Evolutionary conservation across 108 stramenopile genomes (phyloP).

Genomic region (Epithemia pelagica): DNA sequence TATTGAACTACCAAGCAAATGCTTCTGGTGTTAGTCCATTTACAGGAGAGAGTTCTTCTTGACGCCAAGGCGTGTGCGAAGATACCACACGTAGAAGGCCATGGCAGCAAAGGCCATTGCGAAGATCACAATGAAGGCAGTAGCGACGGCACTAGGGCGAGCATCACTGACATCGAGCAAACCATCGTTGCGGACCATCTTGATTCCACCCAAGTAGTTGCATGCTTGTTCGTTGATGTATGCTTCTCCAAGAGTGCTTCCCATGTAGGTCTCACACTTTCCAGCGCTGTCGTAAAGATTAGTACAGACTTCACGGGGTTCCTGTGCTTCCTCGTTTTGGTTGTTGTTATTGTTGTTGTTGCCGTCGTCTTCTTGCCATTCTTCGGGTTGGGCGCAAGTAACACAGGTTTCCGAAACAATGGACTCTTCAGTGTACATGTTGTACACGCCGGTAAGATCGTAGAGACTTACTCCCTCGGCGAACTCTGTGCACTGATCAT

Average conservation of each 20-base stretch:
- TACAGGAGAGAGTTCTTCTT: slow-evolving; percentile 16
- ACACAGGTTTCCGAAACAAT: slow-evolving; percentile 62
- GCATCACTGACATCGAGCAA: slow-evolving; percentile 26
- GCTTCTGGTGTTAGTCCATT: too few species aligned
- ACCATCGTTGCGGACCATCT: slow-evolving; percentile 64
- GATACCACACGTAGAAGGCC: slow-evolving; percentile 41
- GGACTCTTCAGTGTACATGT: slow-evolving; percentile 49
- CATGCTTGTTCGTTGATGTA: slow-evolving; percentile 63
- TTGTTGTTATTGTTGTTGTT: slow-evolving; percentile 31
- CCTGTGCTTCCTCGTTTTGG: slow-evolving; percentile 36
- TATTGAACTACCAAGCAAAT: too few species aligned
- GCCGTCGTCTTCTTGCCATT: slow-evolving; percentile 17
- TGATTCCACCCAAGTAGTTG: slow-evolving; percentile 79
- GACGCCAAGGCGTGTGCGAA: slow-evolving; percentile 26
- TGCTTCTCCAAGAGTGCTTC: slow-evolving; percentile 3
- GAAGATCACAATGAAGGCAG: slow-evolving; percentile 48
- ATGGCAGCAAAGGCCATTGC: slow-evolving; percentile 31
- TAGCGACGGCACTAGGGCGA: slow-evolving; percentile 26
- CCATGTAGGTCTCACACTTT: slow-evolving; percentile 68
- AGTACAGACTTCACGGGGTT: slow-evolving; percentile 61
- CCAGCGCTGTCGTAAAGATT: slow-evolving; percentile 53
- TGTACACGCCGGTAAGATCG: slow-evolving; percentile 35
- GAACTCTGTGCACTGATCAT: slow-evolving; percentile 59
- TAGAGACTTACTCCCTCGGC: slow-evolving; percentile 36
- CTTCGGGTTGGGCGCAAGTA: slow-evolving; percentile 48